These are phyloP conservation scores for Bipolaris sorokiniana DNA, from an alignment of 2,329 filamentous ascomycete species.

Conservation along the genomic window DNA sequence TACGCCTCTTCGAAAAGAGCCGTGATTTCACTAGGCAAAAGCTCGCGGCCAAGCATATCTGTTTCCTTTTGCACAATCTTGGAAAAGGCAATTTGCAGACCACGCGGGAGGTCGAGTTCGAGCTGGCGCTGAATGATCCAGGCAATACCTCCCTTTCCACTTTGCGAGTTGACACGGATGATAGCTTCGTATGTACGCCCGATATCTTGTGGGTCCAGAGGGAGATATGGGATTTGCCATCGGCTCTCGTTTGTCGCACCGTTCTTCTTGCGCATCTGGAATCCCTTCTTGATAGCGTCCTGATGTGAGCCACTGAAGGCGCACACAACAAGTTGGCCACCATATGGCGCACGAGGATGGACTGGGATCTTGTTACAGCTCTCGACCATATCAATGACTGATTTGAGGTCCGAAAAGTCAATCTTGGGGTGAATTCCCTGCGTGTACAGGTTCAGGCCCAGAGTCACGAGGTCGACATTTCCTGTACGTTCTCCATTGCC, in stretches of 20 bases:
- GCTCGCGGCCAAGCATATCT: slow-evolving; percentile 81
- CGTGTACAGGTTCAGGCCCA: slow-evolving; percentile 92
- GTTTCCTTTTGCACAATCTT: slow-evolving; percentile 82
- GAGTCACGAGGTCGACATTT: slow-evolving; percentile 92
- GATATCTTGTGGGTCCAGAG: slow-evolving; percentile 90
- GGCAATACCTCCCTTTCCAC: slow-evolving; percentile 90
- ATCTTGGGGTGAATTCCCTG: slow-evolving; percentile 85
- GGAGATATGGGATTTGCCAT: slow-evolving; percentile 91
- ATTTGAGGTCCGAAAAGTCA: slow-evolving; percentile 88
- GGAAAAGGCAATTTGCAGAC: slow-evolving; percentile 89
- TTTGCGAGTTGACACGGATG: slow-evolving; percentile 96
- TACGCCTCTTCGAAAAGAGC: slow-evolving; percentile 88
- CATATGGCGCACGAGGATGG: slow-evolving; percentile 88
- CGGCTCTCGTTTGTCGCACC: slow-evolving; percentile 66
- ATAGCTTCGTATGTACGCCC: slow-evolving; percentile 97
- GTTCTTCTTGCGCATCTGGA: slow-evolving; percentile 70
- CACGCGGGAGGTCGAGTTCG: slow-evolving; percentile 89
- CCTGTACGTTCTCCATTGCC: slow-evolving; percentile 95
- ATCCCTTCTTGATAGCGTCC: slow-evolving; percentile 92
- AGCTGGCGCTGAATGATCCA: slow-evolving; percentile 92
- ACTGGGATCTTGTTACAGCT: slow-evolving; percentile 93
- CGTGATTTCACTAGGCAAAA: slow-evolving; percentile 82
- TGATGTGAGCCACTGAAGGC: slow-evolving; percentile 93
- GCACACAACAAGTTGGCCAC: slow-evolving; percentile 87
- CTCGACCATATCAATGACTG: slow-evolving; percentile 87